Evolutionary conservation across 139 green algal species (phyloP), one percentile per base, ranked within the genome.

Genomic region (Micractinium conductrix): DNA sequence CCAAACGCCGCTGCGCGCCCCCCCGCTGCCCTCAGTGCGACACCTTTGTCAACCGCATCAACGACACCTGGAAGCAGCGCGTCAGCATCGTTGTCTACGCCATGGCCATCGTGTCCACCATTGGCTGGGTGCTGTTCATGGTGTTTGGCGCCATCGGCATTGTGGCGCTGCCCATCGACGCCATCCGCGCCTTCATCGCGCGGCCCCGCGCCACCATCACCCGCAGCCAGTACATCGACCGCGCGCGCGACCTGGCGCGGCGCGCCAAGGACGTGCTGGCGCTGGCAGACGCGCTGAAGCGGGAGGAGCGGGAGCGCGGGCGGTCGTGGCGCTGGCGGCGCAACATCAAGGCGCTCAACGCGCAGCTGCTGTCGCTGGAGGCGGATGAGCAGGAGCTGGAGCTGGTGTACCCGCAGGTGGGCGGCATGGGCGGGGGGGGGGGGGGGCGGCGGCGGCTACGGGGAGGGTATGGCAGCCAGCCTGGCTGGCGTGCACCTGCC

Each of bases 71-170:
- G 93, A 93, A 91, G 78, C 48, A 96, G 55, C 88, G 95, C 0
- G 89, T 92, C 14, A 94, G 92, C 14, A 93, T 99, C 75, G 86
- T 93, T 2, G 90, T 97, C 14, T 99, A 99, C 90, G 84, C 97
- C 67, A 98, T 99, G 84, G 94, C 94, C 26, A 85, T 99, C 26
- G 87, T 91, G 40, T 94, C 95, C 8, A 95, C 98, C 14, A 58
- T 96, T 12, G 96, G 95, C 37, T 99, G 96, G 95, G 55, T 98
- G 38, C 90, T 99, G 55, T 98, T 99, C 88, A 90, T 98, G 78
- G 89, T 98, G 37, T 99, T 98, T 89, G 96, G 91, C 58, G 96
- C 95, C 62, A 94, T 99, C 60, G 97, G 97, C 50, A 83, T 99
- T 48, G 86, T 97, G 53, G 85, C 92, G 0, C 87, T 98, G 48